phyloP scores from a whole-genome alignment of 768 basidiomycete genomes.

The Lentinula guzmanii region DNA sequence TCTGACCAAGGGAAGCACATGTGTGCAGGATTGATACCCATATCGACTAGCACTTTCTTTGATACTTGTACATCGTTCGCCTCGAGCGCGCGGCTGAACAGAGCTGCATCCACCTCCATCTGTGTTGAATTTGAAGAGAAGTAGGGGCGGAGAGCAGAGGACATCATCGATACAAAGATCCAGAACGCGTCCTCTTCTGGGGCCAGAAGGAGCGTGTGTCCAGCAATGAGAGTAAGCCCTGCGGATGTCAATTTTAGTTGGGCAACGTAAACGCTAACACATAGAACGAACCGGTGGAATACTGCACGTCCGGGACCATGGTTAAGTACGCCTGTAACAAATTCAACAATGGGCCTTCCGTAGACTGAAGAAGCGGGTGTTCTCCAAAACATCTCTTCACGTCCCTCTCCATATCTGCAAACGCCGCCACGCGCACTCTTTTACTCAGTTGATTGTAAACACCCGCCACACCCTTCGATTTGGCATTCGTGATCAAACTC shows the following conservation, averaged over 20 bases:
- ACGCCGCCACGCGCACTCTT: constrained; percentile 44
- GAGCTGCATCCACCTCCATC: constrained; percentile 68
- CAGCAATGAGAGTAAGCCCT: constrained; percentile 69
- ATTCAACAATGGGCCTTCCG: constrained; percentile 49
- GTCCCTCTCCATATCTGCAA: constrained; percentile 55
- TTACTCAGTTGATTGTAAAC: constrained; percentile 61
- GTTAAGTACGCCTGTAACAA: constrained; percentile 68
- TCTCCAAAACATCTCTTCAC: constrained; percentile 47
- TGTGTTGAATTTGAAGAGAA: constrained; percentile 57
- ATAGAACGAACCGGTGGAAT: constrained; percentile 44
- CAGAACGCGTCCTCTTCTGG: constrained; percentile 90
- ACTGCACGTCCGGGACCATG: constrained; percentile 82
- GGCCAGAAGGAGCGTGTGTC: constrained; percentile 64
- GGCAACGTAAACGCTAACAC: constrained; percentile 5
- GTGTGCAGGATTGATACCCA: constrained; percentile 50
- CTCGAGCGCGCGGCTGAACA: constrained; percentile 71
- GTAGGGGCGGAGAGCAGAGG: constrained; percentile 73
- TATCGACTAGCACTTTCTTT: constrained; percentile 60
- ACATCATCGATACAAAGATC: constrained; percentile 87
- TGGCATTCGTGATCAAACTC: constrained; percentile 75
- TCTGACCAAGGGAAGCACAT: constrained; percentile 62
- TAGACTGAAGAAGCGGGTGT: constrained; percentile 52
- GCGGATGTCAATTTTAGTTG: neutral
- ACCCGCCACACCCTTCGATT: constrained; percentile 60
- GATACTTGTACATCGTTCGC: constrained; percentile 49